Evolutionary conservation across 805 yeast species (phyloP).

Genomic region (Metschnikowia baotianmanensis): DNA sequence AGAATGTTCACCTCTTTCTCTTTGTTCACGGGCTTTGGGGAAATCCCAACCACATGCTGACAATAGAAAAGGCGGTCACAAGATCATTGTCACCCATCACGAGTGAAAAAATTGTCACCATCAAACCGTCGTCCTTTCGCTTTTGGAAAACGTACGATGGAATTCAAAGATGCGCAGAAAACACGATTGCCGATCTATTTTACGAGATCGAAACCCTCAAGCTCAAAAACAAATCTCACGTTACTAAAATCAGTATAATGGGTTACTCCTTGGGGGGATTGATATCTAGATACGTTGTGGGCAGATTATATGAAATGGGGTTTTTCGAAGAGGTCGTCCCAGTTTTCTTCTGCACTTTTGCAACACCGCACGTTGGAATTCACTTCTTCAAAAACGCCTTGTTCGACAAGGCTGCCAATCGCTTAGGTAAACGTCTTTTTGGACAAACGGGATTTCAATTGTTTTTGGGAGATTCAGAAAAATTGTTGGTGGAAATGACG

Average conservation of each 20-base stretch:
- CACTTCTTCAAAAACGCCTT: slow-evolving; percentile 33
- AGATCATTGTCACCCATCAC: slow-evolving; percentile 25
- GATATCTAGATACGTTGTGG: slow-evolving; percentile 76
- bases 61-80: slow-evolving; percentile 50
- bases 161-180: slow-evolving; percentile 32
- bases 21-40: slow-evolving; percentile 68
- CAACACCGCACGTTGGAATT: slow-evolving; percentile 62
- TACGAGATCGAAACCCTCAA: slow-evolving; percentile 41
- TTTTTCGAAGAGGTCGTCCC: slow-evolving; percentile 56
- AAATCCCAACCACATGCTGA: slow-evolving; percentile 60
- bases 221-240: slow-evolving; percentile 30
- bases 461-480: slow-evolving; percentile 37
- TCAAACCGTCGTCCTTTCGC: slow-evolving; percentile 39
- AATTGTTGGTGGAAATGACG: slow-evolving; percentile 51
- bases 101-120: slow-evolving; percentile 30
- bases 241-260: slow-evolving; percentile 68
- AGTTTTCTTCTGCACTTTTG: slow-evolving; percentile 50
- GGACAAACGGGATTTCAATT: slow-evolving; percentile 39
- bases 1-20: slow-evolving; percentile 37
- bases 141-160: slow-evolving; percentile 48
- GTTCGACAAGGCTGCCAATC: slow-evolving; percentile 34
- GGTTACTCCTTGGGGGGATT: slow-evolving; percentile 93
- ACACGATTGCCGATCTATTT: slow-evolving; percentile 36
- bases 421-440: slow-evolving; percentile 32
- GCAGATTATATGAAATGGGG: slow-evolving; percentile 55